Evolutionary conservation across 163 green algal genomes (phyloP).

Genomic region (Volvox carteri): DNA sequence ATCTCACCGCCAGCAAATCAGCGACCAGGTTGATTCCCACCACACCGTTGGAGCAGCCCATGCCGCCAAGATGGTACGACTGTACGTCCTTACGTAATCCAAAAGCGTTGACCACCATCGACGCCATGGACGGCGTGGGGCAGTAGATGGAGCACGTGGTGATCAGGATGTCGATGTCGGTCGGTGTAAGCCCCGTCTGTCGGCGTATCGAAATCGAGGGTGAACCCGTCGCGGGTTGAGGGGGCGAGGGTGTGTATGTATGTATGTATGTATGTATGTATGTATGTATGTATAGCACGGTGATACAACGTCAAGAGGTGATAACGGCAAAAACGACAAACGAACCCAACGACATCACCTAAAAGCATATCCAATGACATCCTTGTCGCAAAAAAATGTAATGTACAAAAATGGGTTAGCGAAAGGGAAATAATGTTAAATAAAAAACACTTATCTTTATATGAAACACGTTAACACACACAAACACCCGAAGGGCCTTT

Average conservation of each 20-base stretch:
- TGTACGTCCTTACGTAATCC: conserved; percentile 41
- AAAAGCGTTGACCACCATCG: conserved; percentile 58
- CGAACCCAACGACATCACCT: too few species aligned
- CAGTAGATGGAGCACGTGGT: conserved; percentile 73
- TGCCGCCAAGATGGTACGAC: conserved; percentile 75
- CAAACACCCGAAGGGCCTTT: too few species aligned
- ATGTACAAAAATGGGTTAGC: too few species aligned
- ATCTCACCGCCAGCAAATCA: conserved; percentile 72
- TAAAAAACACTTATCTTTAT: too few species aligned
- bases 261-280: neutral
- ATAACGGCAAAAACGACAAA: too few species aligned
- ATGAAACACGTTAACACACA: too few species aligned
- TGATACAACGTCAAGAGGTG: too few species aligned
- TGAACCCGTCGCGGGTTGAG: neutral
- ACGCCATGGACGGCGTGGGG: conserved; percentile 70
- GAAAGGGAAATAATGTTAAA: too few species aligned
- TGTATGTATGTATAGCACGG: too few species aligned
- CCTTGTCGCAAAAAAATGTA: too few species aligned
- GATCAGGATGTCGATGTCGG: conserved; percentile 56
- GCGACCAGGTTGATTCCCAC: conserved; percentile 71
- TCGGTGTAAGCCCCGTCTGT: conserved; percentile 17
- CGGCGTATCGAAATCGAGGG: neutral
- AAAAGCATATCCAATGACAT: too few species aligned
- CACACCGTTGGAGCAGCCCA: conserved; percentile 79
- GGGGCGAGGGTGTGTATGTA: neutral